phyloP scores from a whole-genome alignment of 192 early-diverging fungal species.

The Powellomyces hirtus region DNA sequence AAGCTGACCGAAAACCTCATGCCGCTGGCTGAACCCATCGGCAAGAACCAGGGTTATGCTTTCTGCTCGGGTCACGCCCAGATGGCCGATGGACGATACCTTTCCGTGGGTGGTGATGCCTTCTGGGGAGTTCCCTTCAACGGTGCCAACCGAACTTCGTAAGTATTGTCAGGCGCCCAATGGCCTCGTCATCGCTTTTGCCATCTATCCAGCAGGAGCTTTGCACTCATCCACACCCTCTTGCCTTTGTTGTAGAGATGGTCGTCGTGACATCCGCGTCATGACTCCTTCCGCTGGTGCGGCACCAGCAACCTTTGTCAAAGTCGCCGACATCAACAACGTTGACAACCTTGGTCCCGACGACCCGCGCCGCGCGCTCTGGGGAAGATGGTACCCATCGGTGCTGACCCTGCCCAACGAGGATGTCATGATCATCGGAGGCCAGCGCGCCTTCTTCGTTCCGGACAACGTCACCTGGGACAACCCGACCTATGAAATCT shows the following conservation, averaged over 20 bases:
- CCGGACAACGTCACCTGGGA: constrained; percentile 9
- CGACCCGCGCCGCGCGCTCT: constrained; percentile 1
- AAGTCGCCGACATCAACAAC: constrained; percentile 13
- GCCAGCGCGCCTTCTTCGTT: constrained; percentile 19
- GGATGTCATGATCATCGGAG: constrained; percentile 17
- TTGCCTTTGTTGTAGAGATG: too few species aligned
- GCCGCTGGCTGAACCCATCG: neutral
- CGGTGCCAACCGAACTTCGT: neutral
- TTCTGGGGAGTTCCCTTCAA: constrained; percentile 5
- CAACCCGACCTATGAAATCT: constrained; percentile 26
- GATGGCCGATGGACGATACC: constrained; percentile 8
- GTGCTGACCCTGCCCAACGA: constrained; percentile 16
- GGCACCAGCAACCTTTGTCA: neutral
- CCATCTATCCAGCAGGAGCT: too few species aligned
- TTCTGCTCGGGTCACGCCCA: constrained; percentile 19
- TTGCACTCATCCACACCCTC: too few species aligned
- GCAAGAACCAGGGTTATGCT: constrained; percentile 25
- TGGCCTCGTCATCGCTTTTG: too few species aligned
- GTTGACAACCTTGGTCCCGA: constrained; percentile 10
- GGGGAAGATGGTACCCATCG: constrained; percentile 31
- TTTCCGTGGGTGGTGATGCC: constrained; percentile 19
- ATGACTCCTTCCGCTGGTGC: neutral
- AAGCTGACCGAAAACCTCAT: constrained; percentile 12
- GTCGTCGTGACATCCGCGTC: constrained; percentile 23
- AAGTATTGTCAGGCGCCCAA: neutral